These are phyloP conservation scores for Dillenia suffruticosa DNA, from an alignment of 164 flowering plant species.

Conservation along the genomic window DNA sequence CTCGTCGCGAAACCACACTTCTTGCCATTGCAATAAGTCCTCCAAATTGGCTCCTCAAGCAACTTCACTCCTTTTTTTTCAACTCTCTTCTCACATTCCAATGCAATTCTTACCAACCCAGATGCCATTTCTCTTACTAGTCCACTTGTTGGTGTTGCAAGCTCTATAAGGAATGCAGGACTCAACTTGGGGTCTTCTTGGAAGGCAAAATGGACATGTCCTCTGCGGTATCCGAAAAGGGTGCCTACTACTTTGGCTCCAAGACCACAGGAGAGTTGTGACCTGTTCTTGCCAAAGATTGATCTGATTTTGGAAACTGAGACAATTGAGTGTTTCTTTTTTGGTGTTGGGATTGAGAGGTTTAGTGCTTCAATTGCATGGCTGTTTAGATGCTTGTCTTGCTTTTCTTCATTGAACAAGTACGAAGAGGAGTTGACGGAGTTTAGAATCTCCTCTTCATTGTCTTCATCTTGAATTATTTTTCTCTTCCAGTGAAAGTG, in stretches of 20 bases:
- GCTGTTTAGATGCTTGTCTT: neutral
- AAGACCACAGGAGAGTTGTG: conserved; percentile 21
- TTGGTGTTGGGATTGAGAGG: conserved; percentile 3
- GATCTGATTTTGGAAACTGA: conserved; percentile 49
- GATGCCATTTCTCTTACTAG: conserved; percentile 94
- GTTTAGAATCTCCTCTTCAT: conserved; percentile 34
- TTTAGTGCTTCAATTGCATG: conserved; percentile 2
- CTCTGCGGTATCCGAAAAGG: conserved; percentile 79
- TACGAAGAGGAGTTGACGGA: conserved; percentile 33
- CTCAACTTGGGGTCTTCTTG: conserved; percentile 52
- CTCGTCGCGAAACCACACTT: conserved; percentile 76
- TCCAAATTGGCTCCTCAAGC: conserved; percentile 81
- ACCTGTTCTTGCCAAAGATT: conserved; percentile 30
- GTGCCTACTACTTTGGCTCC: conserved; percentile 66
- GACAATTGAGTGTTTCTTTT: conserved; percentile 27
- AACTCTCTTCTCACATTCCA: conserved; percentile 71
- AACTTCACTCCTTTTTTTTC: conserved; percentile 41
- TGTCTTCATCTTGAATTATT: conserved; percentile 36
- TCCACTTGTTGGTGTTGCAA: conserved; percentile 64
- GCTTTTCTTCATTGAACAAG: conserved; percentile 9
- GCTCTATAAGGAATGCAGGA: conserved; percentile 74
- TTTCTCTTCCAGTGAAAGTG: conserved; percentile 61
- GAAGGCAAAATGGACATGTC: conserved; percentile 80
- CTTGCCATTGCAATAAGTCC: conserved; percentile 87
- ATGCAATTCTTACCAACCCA: conserved; percentile 83